Evolutionary conservation across 1,139 yeast species (phyloP).

Genomic region (Yamadazyma diospyri): DNA sequence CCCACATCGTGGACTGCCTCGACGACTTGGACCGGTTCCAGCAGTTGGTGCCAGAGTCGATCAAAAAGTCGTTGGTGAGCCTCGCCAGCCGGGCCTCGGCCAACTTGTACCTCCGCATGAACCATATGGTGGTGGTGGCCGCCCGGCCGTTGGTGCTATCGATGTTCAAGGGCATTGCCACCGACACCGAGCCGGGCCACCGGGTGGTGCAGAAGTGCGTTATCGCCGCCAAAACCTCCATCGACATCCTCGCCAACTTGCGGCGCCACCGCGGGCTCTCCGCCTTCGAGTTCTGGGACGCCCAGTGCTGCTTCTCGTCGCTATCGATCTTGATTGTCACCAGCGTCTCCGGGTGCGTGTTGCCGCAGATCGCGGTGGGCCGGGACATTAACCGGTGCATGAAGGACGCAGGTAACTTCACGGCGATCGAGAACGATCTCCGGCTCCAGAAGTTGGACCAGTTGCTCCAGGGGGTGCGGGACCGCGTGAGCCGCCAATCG

Average conservation of each 20-base stretch:
- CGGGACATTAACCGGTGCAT: slow-evolving; percentile 12
- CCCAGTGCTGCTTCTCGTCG: slow-evolving; percentile 53
- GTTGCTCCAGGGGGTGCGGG: slow-evolving; percentile 4
- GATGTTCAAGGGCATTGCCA: slow-evolving; percentile 28
- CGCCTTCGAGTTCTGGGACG: slow-evolving; percentile 51
- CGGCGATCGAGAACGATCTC: slow-evolving; percentile 22
- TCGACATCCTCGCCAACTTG: slow-evolving; percentile 37
- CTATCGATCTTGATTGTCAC: slow-evolving; percentile 76
- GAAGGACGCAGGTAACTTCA: slow-evolving; percentile 15
- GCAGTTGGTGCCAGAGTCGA: slow-evolving; percentile 8
- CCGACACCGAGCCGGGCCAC: slow-evolving; percentile 28
- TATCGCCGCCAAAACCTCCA: slow-evolving; percentile 23
- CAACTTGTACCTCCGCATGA: slow-evolving; percentile 41
- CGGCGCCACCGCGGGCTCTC: slow-evolving; percentile 34
- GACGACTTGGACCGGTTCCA: slow-evolving; percentile 11
- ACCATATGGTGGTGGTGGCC: slow-evolving; percentile 43
- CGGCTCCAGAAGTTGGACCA: slow-evolving; percentile 21
- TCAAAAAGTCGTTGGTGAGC: slow-evolving; percentile 12
- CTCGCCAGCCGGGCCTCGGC: slow-evolving; percentile 27
- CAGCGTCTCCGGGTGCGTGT: slow-evolving; percentile 23
- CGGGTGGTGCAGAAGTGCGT: slow-evolving; percentile 36
- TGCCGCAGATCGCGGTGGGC: slow-evolving; percentile 28
- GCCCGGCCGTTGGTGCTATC: slow-evolving; percentile 43
- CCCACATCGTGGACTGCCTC: slow-evolving; percentile 11
- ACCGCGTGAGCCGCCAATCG: too few relatives aligned